phyloP scores from a whole-genome alignment of 495 filamentous ascomycete genomes.

The Hyaloscypha hepaticicola region DNA sequence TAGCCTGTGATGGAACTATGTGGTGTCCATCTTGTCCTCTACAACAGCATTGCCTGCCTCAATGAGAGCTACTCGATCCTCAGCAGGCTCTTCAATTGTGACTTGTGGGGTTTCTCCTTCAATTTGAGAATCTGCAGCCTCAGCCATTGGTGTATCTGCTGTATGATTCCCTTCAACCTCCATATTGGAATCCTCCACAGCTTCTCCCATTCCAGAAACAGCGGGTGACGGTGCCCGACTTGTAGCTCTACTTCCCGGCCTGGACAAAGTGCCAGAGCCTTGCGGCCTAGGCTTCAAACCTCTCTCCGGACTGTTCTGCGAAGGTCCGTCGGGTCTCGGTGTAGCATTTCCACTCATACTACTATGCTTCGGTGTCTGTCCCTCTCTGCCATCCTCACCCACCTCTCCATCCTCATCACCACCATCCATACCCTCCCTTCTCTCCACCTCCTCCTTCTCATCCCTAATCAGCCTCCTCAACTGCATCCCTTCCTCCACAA shows the following conservation, averaged over 20 bases:
- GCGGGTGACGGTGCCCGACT: slow-evolving; percentile 33
- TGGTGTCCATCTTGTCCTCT: slow-evolving; percentile 71
- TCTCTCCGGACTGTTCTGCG: slow-evolving; percentile 17
- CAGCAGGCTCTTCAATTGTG: slow-evolving; percentile 48
- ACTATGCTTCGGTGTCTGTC: slow-evolving; percentile 47
- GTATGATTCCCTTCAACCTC: slow-evolving; percentile 30
- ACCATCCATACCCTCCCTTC: slow-evolving; percentile 78
- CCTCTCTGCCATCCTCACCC: slow-evolving; percentile 44
- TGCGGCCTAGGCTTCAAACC: slow-evolving; percentile 28
- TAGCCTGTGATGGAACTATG: slow-evolving; percentile 28
- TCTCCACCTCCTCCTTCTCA: slow-evolving; percentile 85
- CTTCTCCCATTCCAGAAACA: slow-evolving; percentile 45
- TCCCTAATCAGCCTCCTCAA: slow-evolving; percentile 84
- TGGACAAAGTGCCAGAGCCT: slow-evolving; percentile 20
- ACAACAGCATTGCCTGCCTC: slow-evolving; percentile 25
- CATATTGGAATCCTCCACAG: slow-evolving; percentile 53
- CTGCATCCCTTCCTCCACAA: slow-evolving; percentile 88
- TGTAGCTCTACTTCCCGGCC: slow-evolving; percentile 29
- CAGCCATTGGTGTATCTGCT: slow-evolving; percentile 34
- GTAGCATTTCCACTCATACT: slow-evolving; percentile 58
- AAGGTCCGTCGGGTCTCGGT: slow-evolving; percentile 54
- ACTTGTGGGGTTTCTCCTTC: slow-evolving; percentile 48
- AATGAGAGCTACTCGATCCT: slow-evolving; percentile 1
- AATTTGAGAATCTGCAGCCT: slow-evolving; percentile 45
- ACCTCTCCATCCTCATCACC: slow-evolving; percentile 66